Evolutionary conservation across 2,329 filamentous ascomycete species (phyloP).

Genomic region (Aspergillus fijiensis): DNA sequence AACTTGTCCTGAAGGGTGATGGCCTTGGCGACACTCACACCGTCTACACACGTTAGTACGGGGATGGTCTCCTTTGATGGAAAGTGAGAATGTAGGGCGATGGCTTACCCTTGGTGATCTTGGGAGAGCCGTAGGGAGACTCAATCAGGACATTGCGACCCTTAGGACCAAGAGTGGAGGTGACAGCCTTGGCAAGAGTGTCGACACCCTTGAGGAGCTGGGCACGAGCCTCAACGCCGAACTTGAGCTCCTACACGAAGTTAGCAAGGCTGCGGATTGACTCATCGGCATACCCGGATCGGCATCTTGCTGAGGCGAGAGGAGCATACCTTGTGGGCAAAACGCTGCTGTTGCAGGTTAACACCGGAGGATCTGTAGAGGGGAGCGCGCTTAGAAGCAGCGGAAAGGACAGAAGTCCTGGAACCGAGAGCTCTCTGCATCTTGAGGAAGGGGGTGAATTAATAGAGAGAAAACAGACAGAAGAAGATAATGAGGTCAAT

Average conservation of each 20-base stretch:
- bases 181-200: conserved; percentile 92
- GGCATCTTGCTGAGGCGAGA: conserved; percentile 10
- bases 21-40: conserved; percentile 85
- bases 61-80: neutral
- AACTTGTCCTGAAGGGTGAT: conserved; percentile 97
- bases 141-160: conserved; percentile 98
- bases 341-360: conserved; percentile 84
- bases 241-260: conserved; percentile 80
- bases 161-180: conserved; percentile 95
- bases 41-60: conserved; percentile 56
- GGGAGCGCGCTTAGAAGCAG: conserved; percentile 55
- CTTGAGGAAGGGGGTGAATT: conserved; percentile 43
- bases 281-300: conserved; percentile 25
- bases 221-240: conserved; percentile 91
- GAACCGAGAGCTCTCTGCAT: conserved; percentile 97
- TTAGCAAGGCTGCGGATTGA: conserved; percentile 29
- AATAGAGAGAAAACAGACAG: conserved; percentile 24
- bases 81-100: conserved; percentile 17
- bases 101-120: conserved; percentile 95
- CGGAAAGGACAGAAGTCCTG: conserved; percentile 75
- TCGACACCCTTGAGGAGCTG: conserved; percentile 90
- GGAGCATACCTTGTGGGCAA: conserved; percentile 84
- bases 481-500: conserved; percentile 22
- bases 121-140: conserved; percentile 96
- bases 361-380: conserved; percentile 64